Conservation (phyloP, 2,329 filamentous ascomycete species). For the Calonectria crousiana region DNA sequence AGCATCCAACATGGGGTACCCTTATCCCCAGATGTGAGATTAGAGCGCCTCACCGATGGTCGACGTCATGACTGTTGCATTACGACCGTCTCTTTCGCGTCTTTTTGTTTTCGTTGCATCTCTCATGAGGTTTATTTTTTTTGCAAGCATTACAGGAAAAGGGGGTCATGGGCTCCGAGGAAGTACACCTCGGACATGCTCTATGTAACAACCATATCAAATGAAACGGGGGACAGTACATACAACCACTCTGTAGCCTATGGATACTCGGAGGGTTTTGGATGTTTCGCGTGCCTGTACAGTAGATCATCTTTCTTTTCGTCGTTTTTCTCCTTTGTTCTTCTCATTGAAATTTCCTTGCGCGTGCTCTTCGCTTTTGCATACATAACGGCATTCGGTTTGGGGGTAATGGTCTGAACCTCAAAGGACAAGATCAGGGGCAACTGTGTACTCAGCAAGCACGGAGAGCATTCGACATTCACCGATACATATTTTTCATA, state of each 20-base stretch:
- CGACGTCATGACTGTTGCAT: not conserved
- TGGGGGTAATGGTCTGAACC: conserved; percentile 5
- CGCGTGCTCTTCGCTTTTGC: conserved; percentile 10
- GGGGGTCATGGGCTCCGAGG: conserved; percentile 4
- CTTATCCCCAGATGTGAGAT: conserved; percentile 36
- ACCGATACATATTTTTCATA: conserved; percentile 14
- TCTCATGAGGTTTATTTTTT: conserved; percentile 13
- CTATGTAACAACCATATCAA: conserved; percentile 30
- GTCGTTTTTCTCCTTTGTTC: not conserved
- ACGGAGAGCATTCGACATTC: conserved; percentile 13
- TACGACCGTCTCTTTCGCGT: not conserved
- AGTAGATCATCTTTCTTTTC: conserved; percentile 32
- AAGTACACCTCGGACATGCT: conserved; percentile 9
- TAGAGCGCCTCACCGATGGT: not conserved
- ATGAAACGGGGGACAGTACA: conserved; percentile 31
- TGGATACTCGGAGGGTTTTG: conserved; percentile 38
- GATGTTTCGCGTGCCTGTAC: conserved; percentile 38
- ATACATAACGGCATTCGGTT: conserved; percentile 11
- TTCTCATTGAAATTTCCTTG: conserved; percentile 12
- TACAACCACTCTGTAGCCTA: conserved; percentile 42
- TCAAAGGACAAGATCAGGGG: conserved; percentile 4
- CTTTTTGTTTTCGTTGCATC: not conserved
- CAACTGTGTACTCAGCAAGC: conserved; percentile 15
- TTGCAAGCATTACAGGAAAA: conserved; percentile 25
- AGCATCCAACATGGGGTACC: conserved; percentile 46